These are phyloP conservation scores for Apiospora hydei DNA, from an alignment of 2,329 filamentous ascomycete species.

Conservation along the genomic window DNA sequence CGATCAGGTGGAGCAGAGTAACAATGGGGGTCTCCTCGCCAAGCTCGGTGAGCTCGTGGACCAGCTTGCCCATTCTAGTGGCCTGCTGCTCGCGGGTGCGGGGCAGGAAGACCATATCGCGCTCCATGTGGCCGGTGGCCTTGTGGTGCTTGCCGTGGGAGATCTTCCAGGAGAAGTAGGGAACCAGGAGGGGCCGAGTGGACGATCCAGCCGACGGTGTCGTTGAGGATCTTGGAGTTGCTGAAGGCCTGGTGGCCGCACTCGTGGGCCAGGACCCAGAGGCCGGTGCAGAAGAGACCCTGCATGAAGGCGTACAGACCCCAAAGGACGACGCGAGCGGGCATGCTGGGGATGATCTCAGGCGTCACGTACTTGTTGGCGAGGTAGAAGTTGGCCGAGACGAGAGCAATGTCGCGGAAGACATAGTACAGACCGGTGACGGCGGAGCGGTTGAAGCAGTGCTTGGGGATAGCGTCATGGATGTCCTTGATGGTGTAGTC, in stretches of 20 bases:
- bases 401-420: constrained; percentile 75
- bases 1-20: constrained; percentile 76
- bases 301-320: constrained; percentile 78
- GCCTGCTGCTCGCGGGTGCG: constrained; percentile 87
- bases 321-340: constrained; percentile 71
- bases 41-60: constrained; percentile 86
- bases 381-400: constrained; percentile 82
- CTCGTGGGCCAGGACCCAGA: constrained; percentile 98
- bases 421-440: constrained; percentile 82
- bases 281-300: constrained; percentile 89
- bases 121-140: constrained; percentile 94
- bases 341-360: constrained; percentile 76
- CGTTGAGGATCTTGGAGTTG: constrained; percentile 87
- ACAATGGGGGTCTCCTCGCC: constrained; percentile 93
- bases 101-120: constrained; percentile 99
- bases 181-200: constrained; percentile 89
- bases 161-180: constrained; percentile 99
- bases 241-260: constrained; percentile 98
- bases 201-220: constrained; percentile 88
- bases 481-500: constrained; percentile 99
- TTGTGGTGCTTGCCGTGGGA: constrained; percentile 99
- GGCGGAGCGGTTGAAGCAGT: constrained; percentile 92
- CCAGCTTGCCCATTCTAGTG: constrained; percentile 73
- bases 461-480: constrained; percentile 93
- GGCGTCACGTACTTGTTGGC: constrained; percentile 92